Evolutionary conservation across 805 yeast species (phyloP).

Genomic region (Lipomyces orientalis): DNA sequence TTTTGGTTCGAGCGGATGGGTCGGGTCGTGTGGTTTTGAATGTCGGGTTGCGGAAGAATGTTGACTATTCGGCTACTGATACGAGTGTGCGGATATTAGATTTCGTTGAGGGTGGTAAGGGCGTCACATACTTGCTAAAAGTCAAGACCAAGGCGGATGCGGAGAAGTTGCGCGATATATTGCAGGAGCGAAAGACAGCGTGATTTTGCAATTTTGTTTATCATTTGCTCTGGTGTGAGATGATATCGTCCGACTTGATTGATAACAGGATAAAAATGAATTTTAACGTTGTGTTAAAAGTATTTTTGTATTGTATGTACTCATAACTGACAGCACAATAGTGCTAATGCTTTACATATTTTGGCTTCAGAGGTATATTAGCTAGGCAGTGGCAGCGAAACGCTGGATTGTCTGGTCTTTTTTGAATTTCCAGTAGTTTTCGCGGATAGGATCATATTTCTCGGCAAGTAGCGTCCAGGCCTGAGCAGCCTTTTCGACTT

Average conservation of each 20-base stretch:
- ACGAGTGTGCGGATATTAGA: conserved; percentile 71
- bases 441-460: conserved; percentile 66
- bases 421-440: conserved; percentile 59
- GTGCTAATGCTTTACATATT: neutral
- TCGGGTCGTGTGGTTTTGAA: conserved; percentile 80
- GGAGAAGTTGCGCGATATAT: conserved; percentile 52
- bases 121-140: conserved; percentile 71
- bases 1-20: conserved; percentile 87
- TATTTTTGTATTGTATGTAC: conserved; percentile 2
- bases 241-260: neutral
- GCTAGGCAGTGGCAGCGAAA: neutral
- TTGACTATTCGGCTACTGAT: conserved; percentile 66
- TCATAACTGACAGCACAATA: neutral
- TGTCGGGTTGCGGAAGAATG: conserved; percentile 44
- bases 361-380: neutral
- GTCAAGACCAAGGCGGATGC: conserved; percentile 82
- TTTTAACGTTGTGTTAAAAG: neutral
- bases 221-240: neutral
- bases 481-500: conserved; percentile 47
- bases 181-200: conserved; percentile 42
- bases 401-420: neutral
- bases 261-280: neutral
- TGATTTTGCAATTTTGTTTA: neutral
- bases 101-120: conserved; percentile 47
- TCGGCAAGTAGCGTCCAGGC: conserved; percentile 59